Percentiles rank a stretch among this genome's conserved stretches.
Evolutionary conservation across 139 green algal genomes (phyloP).

Genomic region (Deuterostichococcus epilithicus): DNA sequence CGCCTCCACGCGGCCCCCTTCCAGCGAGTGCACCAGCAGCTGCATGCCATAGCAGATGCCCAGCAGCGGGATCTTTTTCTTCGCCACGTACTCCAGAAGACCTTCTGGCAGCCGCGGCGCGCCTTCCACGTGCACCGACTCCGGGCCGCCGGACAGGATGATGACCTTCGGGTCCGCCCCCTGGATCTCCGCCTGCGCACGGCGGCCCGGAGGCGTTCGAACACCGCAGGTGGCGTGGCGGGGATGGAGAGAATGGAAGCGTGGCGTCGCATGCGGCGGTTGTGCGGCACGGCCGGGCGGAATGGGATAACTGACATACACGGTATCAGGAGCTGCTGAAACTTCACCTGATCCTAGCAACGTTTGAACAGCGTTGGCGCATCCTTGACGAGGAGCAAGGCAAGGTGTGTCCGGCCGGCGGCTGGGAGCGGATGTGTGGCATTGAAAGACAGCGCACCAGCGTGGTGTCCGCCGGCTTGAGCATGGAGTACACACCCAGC

Average conservation of each 20-base stretch:
- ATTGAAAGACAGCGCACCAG: conserved; percentile 49
- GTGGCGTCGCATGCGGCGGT: no score
- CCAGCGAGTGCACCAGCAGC: conserved; percentile 34
- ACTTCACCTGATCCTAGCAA: no score
- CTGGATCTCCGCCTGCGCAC: conserved; percentile 76
- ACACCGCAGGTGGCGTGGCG: not conserved
- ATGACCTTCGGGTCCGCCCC: conserved; percentile 69
- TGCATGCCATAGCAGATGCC: conserved; percentile 94
- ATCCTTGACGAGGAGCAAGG: no score
- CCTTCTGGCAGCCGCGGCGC: conserved; percentile 78
- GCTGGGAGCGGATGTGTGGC: no score
- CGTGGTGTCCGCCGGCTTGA: conserved; percentile 83
- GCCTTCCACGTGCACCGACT: conserved; percentile 90
- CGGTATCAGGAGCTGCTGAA: no score
- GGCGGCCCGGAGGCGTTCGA: not conserved
- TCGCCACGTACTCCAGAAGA: conserved; percentile 75
- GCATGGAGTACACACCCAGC: conserved; percentile 82
- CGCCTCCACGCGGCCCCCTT: not conserved
- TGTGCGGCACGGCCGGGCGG: no score
- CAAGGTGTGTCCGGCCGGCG: not conserved
- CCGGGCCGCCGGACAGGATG: conserved; percentile 94
- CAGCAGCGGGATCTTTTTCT: conserved; percentile 77
- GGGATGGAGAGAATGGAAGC: not conserved
- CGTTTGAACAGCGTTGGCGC: no score
- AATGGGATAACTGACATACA: no score